These are phyloP conservation scores for Meredithiella fracta DNA, from an alignment of 2,329 filamentous ascomycete species.

Conservation along the genomic window DNA sequence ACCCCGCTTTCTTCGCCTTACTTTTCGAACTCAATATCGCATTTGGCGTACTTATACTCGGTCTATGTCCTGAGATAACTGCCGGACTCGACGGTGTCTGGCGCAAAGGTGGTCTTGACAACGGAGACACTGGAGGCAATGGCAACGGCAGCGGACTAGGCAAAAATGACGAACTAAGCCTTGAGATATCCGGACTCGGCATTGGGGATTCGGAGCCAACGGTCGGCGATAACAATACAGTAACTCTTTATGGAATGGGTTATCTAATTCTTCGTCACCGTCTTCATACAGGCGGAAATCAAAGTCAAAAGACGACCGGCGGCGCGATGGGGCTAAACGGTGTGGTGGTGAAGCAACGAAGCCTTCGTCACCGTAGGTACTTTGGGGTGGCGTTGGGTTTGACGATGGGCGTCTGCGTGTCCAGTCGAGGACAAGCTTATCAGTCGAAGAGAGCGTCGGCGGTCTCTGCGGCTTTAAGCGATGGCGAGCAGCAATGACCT, in stretches of 20 bases:
- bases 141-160: conserved; percentile 7
- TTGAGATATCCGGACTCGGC: conserved; percentile 2
- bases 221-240: conserved; percentile 12
- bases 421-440: conserved; percentile 12
- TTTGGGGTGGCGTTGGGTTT: conserved; percentile 13
- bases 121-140: neutral
- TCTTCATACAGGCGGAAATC: conserved; percentile 8
- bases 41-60: conserved; percentile 13
- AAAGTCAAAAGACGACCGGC: conserved; percentile 10
- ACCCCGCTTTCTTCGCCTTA: conserved; percentile 29
- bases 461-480: neutral
- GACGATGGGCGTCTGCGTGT: conserved; percentile 12
- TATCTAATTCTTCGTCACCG: conserved; percentile 10
- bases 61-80: conserved; percentile 19
- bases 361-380: conserved; percentile 12
- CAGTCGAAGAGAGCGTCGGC: conserved; percentile 8
- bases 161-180: neutral
- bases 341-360: conserved; percentile 32
- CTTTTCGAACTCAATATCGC: conserved; percentile 16
- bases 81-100: conserved; percentile 19
- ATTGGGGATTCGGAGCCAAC: conserved; percentile 8
- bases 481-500: conserved; percentile 23
- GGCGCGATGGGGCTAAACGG: conserved; percentile 24
- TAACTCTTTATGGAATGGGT: conserved; percentile 11
- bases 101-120: conserved; percentile 9